Evolutionary conservation across 108 stramenopile genomes (phyloP).

Genomic region (Pseudonitzschia multistriata): DNA sequence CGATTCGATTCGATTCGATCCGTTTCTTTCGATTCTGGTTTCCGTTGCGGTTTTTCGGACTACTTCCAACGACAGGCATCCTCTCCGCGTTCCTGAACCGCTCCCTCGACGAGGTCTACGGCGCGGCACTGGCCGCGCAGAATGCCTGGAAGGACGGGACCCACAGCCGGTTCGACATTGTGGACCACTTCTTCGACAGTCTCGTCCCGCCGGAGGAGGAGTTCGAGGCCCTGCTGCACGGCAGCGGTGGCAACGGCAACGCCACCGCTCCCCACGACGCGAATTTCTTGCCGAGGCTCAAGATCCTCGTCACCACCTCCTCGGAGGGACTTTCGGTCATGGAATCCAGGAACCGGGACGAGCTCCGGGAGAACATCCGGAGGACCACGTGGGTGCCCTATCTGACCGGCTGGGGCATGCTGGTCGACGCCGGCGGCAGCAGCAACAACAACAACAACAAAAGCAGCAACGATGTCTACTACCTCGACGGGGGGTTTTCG

Average conservation of each 20-base stretch:
- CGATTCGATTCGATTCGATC: too few relatives aligned
- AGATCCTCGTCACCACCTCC: slow-evolving; percentile 21
- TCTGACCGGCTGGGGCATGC: slow-evolving; percentile 23
- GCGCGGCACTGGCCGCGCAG: slow-evolving; percentile 16
- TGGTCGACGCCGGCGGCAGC: not conserved
- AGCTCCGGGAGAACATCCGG: slow-evolving; percentile 19
- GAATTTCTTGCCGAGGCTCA: slow-evolving; percentile 14
- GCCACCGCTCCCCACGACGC: too few relatives aligned
- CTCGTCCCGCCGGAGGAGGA: slow-evolving; percentile 10
- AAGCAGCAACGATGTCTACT: not conserved
- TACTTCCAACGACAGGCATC: slow-evolving; percentile 18
- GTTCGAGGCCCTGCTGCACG: not conserved
- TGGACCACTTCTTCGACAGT: slow-evolving; percentile 16
- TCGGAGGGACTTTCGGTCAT: slow-evolving; percentile 8
- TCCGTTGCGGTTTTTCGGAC: not conserved
- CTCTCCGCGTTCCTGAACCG: slow-evolving; percentile 27
- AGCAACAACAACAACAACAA: not conserved
- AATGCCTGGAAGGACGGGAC: slow-evolving; percentile 8
- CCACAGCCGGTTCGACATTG: slow-evolving; percentile 18
- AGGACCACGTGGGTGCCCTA: slow-evolving; percentile 29
- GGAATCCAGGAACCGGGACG: slow-evolving; percentile 23
- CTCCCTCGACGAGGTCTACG: slow-evolving; percentile 16
- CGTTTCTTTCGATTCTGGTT: too few relatives aligned
- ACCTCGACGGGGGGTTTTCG: slow-evolving; percentile 30
- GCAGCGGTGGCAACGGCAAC: too few relatives aligned